Base-by-base conservation (phyloP, 768 basidiomycete species). In the Strobilomyces echinocephalus region DNA sequence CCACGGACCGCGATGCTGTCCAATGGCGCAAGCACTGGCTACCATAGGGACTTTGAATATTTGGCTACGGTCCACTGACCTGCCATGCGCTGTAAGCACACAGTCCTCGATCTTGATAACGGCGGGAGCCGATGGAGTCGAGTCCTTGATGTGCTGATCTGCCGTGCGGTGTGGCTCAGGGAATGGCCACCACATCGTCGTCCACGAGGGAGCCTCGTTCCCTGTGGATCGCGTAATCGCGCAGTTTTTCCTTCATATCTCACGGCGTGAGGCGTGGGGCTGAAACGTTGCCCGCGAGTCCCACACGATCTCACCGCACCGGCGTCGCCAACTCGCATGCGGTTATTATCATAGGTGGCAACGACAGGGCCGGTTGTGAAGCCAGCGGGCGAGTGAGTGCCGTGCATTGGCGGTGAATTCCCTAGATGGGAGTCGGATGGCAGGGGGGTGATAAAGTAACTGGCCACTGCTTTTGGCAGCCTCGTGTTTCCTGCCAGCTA, bases 401-500 rank as follows among this genome's bases (percentile, higher is more conserved):
- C n/a, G 16, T 21, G 15, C 34, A 39, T 35, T 44, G 26, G 30
- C 44, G 16, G 48, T 50, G 31, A 30, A 45, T 52, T 52, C 49
- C 55, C 53, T 24, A 55, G 63, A 56, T 59, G 46, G 55, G 55
- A 53, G 46, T 45, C 40, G 24, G 42, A 50, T 38, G 26, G 54
- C 49, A 41, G 26, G 43, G 43, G 30, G 43, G 6, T 51, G 63
- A 63, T 69, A 64, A 64, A 67, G 65, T 63, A 60, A 54, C 55
- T 49, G 50, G 53, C 53, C 50, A 55, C 68, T 66, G 38, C 57
- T 53, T 71, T 69, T 64, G 66, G 63, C 66, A 54, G 64, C 68
- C 68, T 69, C 68, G 68, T 69, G 68, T 71, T 61, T 61, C 16
- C 50, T 60, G 68, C 59, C 68, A 66, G 59, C 53, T 61, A 50